These are phyloP conservation scores for Umbelopsis sp. DNA, from an alignment of 192 early-diverging fungal species.

Conservation along the genomic window DNA sequence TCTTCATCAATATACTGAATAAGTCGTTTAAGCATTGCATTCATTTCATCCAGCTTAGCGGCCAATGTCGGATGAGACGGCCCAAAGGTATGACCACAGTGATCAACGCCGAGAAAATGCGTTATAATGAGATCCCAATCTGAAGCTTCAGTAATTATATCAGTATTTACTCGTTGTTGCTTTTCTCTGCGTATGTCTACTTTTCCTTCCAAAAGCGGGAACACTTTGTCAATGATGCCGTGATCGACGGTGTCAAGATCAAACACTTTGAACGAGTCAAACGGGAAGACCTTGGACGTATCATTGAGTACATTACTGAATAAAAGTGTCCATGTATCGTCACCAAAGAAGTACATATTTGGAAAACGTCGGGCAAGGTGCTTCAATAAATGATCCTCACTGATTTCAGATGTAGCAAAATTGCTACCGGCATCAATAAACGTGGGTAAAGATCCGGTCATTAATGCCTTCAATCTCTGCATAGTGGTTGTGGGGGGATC, in stretches of 20 bases:
- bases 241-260: constrained; percentile 96
- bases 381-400: constrained; percentile 76
- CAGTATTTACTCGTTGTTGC: too few species aligned
- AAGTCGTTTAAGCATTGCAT: constrained; percentile 70
- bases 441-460: constrained; percentile 81
- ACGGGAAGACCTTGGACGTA: constrained; percentile 55
- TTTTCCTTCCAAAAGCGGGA: constrained; percentile 38
- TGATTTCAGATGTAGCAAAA: constrained; percentile 73
- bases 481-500: constrained; percentile 85
- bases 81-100: constrained; percentile 91
- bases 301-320: constrained; percentile 67
- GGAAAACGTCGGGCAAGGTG: constrained; percentile 36
- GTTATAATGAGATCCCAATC: constrained; percentile 86
- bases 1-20: constrained; percentile 70
- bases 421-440: constrained; percentile 84
- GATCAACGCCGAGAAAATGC: constrained; percentile 95
- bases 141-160: constrained; percentile 25
- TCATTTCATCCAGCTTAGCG: constrained; percentile 85
- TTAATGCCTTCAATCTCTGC: constrained; percentile 80
- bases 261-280: constrained; percentile 76
- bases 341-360: constrained; percentile 83
- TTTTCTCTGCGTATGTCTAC: not conserved
- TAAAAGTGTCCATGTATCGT: constrained; percentile 94
- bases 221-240: constrained; percentile 70
- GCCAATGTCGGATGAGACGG: constrained; percentile 88